These are phyloP conservation scores for Cutaneotrichosporon sp. DNA, from an alignment of 1,284 basidiomycete species.

Conservation along the genomic window DNA sequence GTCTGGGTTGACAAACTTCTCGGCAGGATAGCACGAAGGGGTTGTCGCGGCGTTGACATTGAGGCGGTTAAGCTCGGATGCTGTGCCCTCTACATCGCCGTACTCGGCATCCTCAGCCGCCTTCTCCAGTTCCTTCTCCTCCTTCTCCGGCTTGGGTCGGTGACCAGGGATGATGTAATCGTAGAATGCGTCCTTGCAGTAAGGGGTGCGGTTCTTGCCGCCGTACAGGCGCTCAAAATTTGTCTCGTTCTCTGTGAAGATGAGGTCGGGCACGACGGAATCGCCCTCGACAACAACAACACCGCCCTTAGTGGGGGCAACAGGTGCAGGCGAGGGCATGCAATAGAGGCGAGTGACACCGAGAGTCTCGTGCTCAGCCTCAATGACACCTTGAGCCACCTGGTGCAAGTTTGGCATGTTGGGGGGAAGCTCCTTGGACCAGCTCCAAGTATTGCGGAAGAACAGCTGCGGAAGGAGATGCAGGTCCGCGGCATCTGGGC, in stretches of 20 bases:
- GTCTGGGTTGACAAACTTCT: conserved; percentile 74
- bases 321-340: conserved; percentile 84
- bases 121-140: conserved; percentile 20
- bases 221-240: conserved; percentile 89
- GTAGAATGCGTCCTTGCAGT: conserved; percentile 97
- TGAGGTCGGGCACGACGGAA: conserved; percentile 69
- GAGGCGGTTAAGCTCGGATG: neutral
- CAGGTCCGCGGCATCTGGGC: conserved; percentile 89
- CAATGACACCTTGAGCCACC: conserved; percentile 58
- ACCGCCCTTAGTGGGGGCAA: conserved; percentile 59
- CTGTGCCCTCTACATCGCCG: conserved; percentile 13
- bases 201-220: conserved; percentile 72
- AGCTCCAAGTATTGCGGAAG: conserved; percentile 98
- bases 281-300: conserved; percentile 60
- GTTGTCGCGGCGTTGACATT: conserved; percentile 65
- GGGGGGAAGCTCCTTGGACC: conserved; percentile 73
- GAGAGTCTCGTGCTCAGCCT: conserved; percentile 66
- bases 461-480: conserved; percentile 93
- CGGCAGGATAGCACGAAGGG: conserved; percentile 11
- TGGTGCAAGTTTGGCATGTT: conserved; percentile 62
- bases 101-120: conserved; percentile 37
- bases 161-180: conserved; percentile 88
- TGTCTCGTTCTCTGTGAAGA: conserved; percentile 96
- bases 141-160: conserved; percentile 54
- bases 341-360: conserved; percentile 80